Conservation (phyloP, 805 yeast species). For the Dipodascus geniculatus region DNA sequence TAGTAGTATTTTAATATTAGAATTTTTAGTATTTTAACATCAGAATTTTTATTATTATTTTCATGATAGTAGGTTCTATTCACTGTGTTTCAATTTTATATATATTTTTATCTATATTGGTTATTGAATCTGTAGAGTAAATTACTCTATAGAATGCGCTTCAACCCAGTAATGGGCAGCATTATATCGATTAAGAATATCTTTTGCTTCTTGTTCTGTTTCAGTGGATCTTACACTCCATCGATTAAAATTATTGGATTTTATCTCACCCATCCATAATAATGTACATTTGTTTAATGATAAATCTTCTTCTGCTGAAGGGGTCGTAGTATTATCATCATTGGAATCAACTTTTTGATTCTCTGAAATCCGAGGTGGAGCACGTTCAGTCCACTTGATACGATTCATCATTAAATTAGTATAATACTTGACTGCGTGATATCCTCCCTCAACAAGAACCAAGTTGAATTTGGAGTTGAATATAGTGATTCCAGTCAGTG, state of each 20-base stretch:
- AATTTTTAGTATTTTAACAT: background rate
- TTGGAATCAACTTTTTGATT: slow-evolving; percentile 9
- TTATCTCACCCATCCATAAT: slow-evolving; percentile 64
- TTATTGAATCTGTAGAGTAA: too few relatives aligned
- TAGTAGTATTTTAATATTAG: background rate
- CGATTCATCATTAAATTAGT: slow-evolving; percentile 48
- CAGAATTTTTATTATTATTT: background rate
- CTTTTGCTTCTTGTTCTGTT: slow-evolving; percentile 39
- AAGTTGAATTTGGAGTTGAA: slow-evolving; percentile 32
- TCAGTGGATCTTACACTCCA: slow-evolving; percentile 57
- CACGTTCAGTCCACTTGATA: slow-evolving; percentile 57
- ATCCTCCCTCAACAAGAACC: slow-evolving; percentile 67
- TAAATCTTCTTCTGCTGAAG: slow-evolving; percentile 25
- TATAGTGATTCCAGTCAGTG: slow-evolving; percentile 45
- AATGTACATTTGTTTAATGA: slow-evolving; percentile 34
- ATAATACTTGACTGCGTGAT: slow-evolving; percentile 47
- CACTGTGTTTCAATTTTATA: background rate
- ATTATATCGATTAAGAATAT: slow-evolving; percentile 37
- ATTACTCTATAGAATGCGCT: slow-evolving; percentile 8
- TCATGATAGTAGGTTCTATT: background rate
- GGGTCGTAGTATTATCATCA: slow-evolving; percentile 22
- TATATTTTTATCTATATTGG: too few relatives aligned
- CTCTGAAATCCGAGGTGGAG: slow-evolving; percentile 22
- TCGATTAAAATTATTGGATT: slow-evolving; percentile 41
- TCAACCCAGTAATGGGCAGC: slow-evolving; percentile 52